Percentiles rank a stretch among this genome's conserved stretches.
phyloP scores from a whole-genome alignment of 768 basidiomycete species.

The Leccinum boreale region DNA sequence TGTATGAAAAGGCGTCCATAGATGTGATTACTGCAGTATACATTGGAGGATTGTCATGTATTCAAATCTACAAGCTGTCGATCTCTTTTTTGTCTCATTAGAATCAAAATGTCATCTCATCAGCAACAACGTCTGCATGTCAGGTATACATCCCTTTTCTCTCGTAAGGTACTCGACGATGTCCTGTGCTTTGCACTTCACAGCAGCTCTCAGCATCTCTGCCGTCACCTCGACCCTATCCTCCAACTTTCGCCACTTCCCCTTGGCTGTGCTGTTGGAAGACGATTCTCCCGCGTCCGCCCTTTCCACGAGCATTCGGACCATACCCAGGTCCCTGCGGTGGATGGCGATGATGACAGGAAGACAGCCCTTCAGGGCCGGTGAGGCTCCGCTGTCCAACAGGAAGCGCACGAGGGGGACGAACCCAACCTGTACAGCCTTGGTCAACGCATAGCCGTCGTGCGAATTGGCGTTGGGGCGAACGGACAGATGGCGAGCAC shows the following conservation, averaged over 20 bases:
- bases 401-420: slow-evolving; percentile 66
- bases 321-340: slow-evolving; percentile 60
- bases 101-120: slow-evolving; percentile 27
- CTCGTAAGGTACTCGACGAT: slow-evolving; percentile 67
- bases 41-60: slow-evolving; percentile 12
- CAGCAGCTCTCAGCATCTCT: slow-evolving; percentile 64
- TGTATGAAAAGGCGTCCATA: slow-evolving; percentile 20
- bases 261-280: slow-evolving; percentile 16
- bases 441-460: slow-evolving; percentile 78
- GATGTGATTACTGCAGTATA: slow-evolving; percentile 21
- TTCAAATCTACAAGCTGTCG: slow-evolving; percentile 1
- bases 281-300: slow-evolving; percentile 24
- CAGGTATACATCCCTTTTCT: slow-evolving; percentile 72
- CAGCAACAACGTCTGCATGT: slow-evolving; percentile 58
- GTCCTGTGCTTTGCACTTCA: slow-evolving; percentile 60
- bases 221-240: slow-evolving; percentile 55
- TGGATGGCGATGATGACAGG: slow-evolving; percentile 75
- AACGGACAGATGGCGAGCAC: slow-evolving; percentile 36
- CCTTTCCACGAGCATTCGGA: slow-evolving; percentile 77
- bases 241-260: slow-evolving; percentile 52
- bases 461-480: slow-evolving; percentile 59
- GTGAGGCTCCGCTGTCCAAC: slow-evolving; percentile 70
- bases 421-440: slow-evolving; percentile 67
- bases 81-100: neutral
- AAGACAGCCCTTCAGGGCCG: slow-evolving; percentile 55